Base-by-base conservation (phyloP, 2,329 filamentous ascomycete genomes). In the Mycosphaerelloides madeirae region DNA sequence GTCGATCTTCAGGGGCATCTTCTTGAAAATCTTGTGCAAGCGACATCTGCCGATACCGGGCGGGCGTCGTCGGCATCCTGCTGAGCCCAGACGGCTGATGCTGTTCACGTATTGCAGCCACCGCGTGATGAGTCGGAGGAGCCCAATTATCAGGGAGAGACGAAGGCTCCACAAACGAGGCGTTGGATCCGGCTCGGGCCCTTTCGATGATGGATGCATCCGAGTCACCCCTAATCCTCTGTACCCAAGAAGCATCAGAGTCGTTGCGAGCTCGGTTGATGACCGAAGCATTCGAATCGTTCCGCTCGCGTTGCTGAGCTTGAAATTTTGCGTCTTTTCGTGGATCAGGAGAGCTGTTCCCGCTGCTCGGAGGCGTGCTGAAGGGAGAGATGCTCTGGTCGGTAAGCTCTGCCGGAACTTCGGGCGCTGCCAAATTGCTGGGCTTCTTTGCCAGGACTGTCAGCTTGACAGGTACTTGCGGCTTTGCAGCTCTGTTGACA, bases 401-500 rank as follows among this genome's bases (percentile, higher is more conserved):
- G 2, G 63, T 59, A 5, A 52, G 18, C 6, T 61, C 59, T 13
- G 43, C 49, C 62, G 57, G 72, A 61, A 59, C 72, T 68, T 60
- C 67, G 34, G 61, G 71, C 28, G 58, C 69, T 18, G 53, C 40
- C 5, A 62, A 47, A 14, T 48, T 54, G 36, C 45, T 52, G 6
- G 59, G 31, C 31, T 55, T 56, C 31, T 58, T 55, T 6, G 51
- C 48, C 15, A 62, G 41, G 5, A 48, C 37, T 4, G 41, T 38
- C 8, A 60, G 60, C 41, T 63, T 63, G 6, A 35, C 63, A 9
- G 74, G 74, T 42, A 85, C 77, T 57, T 80, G 83, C 3, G 84
- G 84, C 65, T 94, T 95, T 31, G 87, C 86, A 22, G 82, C 81
- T 43, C 90, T 81, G 63, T 94, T 93, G 29, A 90, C 76, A 1